Conservation (phyloP, 768 basidiomycete genomes). For the Phanerodontia chrysosporium region DNA sequence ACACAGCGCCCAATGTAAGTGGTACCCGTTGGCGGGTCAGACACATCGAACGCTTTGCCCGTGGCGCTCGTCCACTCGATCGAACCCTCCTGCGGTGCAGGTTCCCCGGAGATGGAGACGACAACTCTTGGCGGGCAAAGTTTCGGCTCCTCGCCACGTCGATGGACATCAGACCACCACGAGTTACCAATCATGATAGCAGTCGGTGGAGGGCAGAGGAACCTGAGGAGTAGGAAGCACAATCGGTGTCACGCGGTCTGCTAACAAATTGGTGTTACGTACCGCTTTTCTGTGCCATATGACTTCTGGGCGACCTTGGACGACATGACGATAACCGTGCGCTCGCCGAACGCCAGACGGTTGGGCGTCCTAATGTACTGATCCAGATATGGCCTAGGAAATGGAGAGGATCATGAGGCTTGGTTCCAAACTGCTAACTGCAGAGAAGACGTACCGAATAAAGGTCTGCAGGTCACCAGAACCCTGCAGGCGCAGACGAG, state of each 20-base stretch:
- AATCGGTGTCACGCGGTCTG: neutral
- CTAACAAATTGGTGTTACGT: conserved; percentile 14
- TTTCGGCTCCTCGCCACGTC: conserved; percentile 72
- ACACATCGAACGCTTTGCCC: conserved; percentile 81
- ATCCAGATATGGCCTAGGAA: conserved; percentile 62
- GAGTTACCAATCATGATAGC: conserved; percentile 91
- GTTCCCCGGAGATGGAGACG: conserved; percentile 90
- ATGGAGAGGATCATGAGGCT: conserved; percentile 14
- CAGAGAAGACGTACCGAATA: conserved; percentile 52
- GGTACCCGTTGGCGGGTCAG: conserved; percentile 72
- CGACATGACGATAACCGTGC: conserved; percentile 96
- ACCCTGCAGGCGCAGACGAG: conserved; percentile 60
- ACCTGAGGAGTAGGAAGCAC: conserved; percentile 37
- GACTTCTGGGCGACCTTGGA: conserved; percentile 97
- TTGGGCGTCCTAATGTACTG: conserved; percentile 84
- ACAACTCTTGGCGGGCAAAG: conserved; percentile 76
- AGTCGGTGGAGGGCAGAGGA: conserved; percentile 91
- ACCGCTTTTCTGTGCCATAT: conserved; percentile 95
- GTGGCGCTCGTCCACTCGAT: conserved; percentile 85
- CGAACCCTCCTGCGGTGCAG: conserved; percentile 76
- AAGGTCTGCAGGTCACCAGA: conserved; percentile 77
- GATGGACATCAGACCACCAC: conserved; percentile 86
- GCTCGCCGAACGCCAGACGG: conserved; percentile 86
- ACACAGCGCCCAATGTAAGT: conserved; percentile 92
- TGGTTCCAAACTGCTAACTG: neutral